phyloP scores from a whole-genome alignment of 495 filamentous ascomycete genomes.

The Lichina pygmaea region DNA sequence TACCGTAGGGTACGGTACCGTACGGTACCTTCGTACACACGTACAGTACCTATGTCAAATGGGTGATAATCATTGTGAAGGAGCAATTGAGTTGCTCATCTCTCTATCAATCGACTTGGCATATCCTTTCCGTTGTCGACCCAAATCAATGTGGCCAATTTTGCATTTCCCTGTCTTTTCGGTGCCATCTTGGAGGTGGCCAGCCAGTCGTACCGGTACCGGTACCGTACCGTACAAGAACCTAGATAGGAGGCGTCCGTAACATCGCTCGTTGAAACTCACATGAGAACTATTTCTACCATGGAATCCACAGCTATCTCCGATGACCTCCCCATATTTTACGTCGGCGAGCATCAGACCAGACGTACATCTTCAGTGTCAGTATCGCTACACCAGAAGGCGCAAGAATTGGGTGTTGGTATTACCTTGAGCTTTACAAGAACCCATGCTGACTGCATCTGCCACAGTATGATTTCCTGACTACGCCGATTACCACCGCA shows the following conservation, averaged over 20 bases:
- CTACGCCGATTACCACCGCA: constrained; percentile 60
- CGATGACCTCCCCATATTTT: constrained; percentile 35
- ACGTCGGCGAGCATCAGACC: constrained; percentile 64
- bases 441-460: neutral
- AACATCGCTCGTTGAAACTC: neutral
- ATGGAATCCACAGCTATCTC: constrained; percentile 7
- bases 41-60: too few relatives aligned
- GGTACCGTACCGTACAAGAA: neutral
- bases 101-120: too few relatives aligned
- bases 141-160: too few relatives aligned
- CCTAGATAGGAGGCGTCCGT: neutral
- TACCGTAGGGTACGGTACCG: too few relatives aligned
- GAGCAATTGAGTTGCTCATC: too few relatives aligned
- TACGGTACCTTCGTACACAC: too few relatives aligned
- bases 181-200: neutral
- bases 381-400: constrained; percentile 32
- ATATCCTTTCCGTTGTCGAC: too few relatives aligned
- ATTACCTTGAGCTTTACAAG: neutral
- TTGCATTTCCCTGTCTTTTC: too few relatives aligned
- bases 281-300: neutral
- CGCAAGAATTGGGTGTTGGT: constrained; percentile 36
- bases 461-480: constrained; percentile 73
- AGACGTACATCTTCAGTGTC: constrained; percentile 32
- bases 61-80: too few relatives aligned
- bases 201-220: too few relatives aligned